A percentile compares a stretch with the other conserved stretches of the same genome.
Evolutionary conservation across 2,329 filamentous ascomycete species (phyloP).

Genomic region (Thielaviopsis euricoi): DNA sequence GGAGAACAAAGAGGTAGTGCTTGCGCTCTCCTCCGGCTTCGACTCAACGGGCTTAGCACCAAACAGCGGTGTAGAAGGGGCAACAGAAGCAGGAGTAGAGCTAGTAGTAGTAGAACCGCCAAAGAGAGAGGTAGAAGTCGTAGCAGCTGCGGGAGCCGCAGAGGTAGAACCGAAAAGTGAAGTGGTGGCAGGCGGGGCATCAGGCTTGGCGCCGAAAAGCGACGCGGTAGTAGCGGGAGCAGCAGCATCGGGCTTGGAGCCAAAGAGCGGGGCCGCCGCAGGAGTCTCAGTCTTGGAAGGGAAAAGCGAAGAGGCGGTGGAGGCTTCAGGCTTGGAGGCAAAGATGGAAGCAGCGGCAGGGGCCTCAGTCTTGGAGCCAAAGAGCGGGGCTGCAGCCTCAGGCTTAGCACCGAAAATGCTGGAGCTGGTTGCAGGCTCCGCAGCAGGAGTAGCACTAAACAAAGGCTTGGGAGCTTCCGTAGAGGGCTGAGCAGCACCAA

Average conservation of each 20-base stretch:
- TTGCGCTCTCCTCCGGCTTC: background rate
- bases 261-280: slow-evolving; percentile 11
- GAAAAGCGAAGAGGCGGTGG: slow-evolving; percentile 5
- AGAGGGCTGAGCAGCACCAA: slow-evolving; percentile 5
- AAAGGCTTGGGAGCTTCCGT: slow-evolving; percentile 9
- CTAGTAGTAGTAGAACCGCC: background rate
- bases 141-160: background rate
- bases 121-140: background rate
- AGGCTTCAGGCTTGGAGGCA: background rate
- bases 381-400: background rate
- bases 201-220: slow-evolving; percentile 2
- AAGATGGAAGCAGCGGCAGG: background rate
- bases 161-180: background rate
- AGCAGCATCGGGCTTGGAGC: background rate
- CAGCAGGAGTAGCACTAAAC: slow-evolving; percentile 1
- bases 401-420: background rate
- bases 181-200: slow-evolving; percentile 9
- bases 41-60: background rate
- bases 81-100: background rate
- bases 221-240: background rate
- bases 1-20: background rate
- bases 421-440: background rate
- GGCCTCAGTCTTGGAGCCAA: slow-evolving; percentile 11
- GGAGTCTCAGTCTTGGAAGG: background rate
- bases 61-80: background rate